phyloP scores from a whole-genome alignment of 2,329 filamentous ascomycete species.

The Fusarium devonianum region DNA sequence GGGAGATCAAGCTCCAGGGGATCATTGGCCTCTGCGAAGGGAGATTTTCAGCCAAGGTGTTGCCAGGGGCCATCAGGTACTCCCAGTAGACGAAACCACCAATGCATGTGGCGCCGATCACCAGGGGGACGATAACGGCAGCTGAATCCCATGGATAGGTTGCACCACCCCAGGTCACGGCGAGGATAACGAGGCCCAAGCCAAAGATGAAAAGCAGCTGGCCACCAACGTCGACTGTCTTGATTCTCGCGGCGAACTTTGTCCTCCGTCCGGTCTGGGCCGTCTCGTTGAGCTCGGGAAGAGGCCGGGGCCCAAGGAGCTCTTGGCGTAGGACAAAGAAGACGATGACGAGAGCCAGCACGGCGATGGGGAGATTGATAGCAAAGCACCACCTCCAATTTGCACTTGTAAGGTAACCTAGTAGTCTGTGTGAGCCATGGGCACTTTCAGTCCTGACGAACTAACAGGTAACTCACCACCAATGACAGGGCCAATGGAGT shows the following conservation, averaged over 20 bases:
- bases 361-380: conserved; percentile 65
- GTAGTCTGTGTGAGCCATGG: background rate
- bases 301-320: conserved; percentile 60
- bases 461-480: conserved; percentile 52
- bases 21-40: conserved; percentile 68
- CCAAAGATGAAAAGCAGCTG: conserved; percentile 64
- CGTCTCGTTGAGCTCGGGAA: conserved; percentile 54
- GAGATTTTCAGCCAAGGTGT: conserved; percentile 55
- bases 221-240: conserved; percentile 64
- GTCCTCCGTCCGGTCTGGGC: conserved; percentile 43
- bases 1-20: conserved; percentile 64
- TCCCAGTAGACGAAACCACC: conserved; percentile 58
- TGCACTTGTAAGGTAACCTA: conserved; percentile 58
- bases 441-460: background rate
- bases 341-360: conserved; percentile 59
- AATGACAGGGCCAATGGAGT: conserved; percentile 66
- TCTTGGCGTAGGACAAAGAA: conserved; percentile 65
- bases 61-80: conserved; percentile 60
- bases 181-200: conserved; percentile 61
- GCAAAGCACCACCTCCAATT: conserved; percentile 74
- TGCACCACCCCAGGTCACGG: conserved; percentile 63
- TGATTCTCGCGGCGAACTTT: conserved; percentile 54
- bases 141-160: conserved; percentile 60
- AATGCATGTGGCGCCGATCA: conserved; percentile 53
- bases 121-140: conserved; percentile 57